Conservation (phyloP, 2,329 filamentous ascomycete genomes). For the Diaporthe citrichinensis region DNA sequence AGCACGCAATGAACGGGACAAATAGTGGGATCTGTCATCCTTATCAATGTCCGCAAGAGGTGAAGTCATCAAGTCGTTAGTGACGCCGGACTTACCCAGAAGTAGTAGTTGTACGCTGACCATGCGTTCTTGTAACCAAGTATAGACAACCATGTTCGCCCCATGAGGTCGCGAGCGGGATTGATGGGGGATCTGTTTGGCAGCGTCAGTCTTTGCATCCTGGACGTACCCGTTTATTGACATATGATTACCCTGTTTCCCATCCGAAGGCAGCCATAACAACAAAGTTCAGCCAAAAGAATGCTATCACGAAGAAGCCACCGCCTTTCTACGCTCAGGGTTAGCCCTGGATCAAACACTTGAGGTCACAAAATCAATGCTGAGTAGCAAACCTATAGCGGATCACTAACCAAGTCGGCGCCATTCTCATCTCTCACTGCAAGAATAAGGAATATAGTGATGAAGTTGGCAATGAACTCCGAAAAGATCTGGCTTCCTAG, state of each 20-base stretch:
- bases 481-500: conserved; percentile 24
- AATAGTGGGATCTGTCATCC: conserved; percentile 7
- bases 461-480: conserved; percentile 33
- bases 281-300: conserved; percentile 25
- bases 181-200: conserved; percentile 10
- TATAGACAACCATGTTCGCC: conserved; percentile 25
- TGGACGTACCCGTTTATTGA: neutral
- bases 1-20: conserved; percentile 20
- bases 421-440: conserved; percentile 25
- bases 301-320: conserved; percentile 16
- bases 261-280: conserved; percentile 31
- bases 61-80: neutral
- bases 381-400: neutral
- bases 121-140: conserved; percentile 30
- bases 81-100: conserved; percentile 5
- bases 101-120: conserved; percentile 31
- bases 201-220: neutral
- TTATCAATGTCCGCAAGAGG: neutral
- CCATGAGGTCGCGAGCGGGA: conserved; percentile 18
- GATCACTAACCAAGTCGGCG: conserved; percentile 13
- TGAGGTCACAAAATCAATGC: neutral
- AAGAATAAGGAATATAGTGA: conserved; percentile 10
- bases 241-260: conserved; percentile 18
- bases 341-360: neutral
- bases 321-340: conserved; percentile 1